Conservation (phyloP, 164 flowering plant genomes). For the Echeveria elegans region DNA sequence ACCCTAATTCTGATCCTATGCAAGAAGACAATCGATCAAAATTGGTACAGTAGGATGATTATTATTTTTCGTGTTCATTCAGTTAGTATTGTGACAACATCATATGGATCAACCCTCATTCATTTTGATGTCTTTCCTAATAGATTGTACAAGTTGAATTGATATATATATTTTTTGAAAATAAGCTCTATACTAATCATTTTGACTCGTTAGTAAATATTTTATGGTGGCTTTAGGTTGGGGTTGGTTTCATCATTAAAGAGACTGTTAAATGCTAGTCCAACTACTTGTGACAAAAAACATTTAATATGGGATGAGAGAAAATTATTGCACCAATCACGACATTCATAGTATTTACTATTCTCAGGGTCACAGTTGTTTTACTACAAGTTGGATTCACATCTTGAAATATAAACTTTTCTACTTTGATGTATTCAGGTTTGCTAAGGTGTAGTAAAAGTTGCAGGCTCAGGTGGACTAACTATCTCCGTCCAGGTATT, state of each 20-base stretch:
- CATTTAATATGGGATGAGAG: not conserved
- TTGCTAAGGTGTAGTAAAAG: conserved; percentile 85
- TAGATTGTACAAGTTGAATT: too few species aligned
- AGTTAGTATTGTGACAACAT: too few species aligned
- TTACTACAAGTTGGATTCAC: conserved; percentile 13
- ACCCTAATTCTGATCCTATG: too few species aligned
- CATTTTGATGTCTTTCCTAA: too few species aligned
- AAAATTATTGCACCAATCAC: not conserved
- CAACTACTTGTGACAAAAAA: not conserved
- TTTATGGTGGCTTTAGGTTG: conserved; percentile 3
- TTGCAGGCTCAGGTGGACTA: conserved; percentile 86
- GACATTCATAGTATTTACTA: not conserved
- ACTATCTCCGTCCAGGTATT: conserved; percentile 90
- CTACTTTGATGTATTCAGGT: conserved; percentile 40
- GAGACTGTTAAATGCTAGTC: not conserved
- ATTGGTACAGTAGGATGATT: too few species aligned
- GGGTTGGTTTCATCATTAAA: conserved; percentile 20
- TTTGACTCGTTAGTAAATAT: not conserved
- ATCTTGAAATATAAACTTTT: not conserved
- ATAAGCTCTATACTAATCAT: too few species aligned
- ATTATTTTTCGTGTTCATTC: too few species aligned
- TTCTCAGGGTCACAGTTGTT: not conserved
- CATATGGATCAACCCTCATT: too few species aligned
- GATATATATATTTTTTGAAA: too few species aligned
- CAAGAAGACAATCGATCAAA: too few species aligned